A percentile compares a stretch with the other conserved stretches of the same genome.
Conservation (phyloP, 768 basidiomycete species). For the Termitomyces sp. region DNA sequence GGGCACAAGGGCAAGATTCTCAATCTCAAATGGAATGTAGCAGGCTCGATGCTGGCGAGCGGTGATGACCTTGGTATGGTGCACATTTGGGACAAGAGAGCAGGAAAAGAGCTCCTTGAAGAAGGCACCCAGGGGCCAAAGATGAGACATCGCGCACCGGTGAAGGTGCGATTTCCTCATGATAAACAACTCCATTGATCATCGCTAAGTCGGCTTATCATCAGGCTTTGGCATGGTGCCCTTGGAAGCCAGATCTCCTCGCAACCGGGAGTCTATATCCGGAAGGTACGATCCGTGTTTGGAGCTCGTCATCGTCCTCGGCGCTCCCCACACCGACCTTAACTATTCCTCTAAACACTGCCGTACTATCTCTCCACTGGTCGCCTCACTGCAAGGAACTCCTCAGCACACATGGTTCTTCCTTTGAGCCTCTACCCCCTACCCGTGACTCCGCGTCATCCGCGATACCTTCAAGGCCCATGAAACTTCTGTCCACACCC, state of each 20-base stretch:
- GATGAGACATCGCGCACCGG: conserved; percentile 63
- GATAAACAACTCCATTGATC: neutral
- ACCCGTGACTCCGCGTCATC: conserved; percentile 2
- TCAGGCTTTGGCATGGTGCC: conserved; percentile 81
- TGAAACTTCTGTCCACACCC: conserved; percentile 42
- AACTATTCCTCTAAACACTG: conserved; percentile 76
- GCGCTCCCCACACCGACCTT: conserved; percentile 34
- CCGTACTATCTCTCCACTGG: conserved; percentile 63
- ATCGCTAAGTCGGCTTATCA: conserved; percentile 2
- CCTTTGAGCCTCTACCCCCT: conserved; percentile 40
- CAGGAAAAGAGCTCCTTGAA: conserved; percentile 23
- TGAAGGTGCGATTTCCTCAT: conserved; percentile 30
- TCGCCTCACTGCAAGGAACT: conserved; percentile 84
- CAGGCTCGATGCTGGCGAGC: conserved; percentile 74
- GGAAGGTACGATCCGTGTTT: conserved; percentile 66
- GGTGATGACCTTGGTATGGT: conserved; percentile 85
- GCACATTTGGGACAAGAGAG: conserved; percentile 73
- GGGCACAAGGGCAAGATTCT: conserved; percentile 71
- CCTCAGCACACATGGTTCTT: conserved; percentile 79
- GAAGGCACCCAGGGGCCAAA: conserved; percentile 53
- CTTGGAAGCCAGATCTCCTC: conserved; percentile 73
- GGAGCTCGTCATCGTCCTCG: conserved; percentile 44
- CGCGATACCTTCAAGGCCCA: conserved; percentile 32
- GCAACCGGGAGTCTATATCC: conserved; percentile 75
- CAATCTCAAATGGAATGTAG: conserved; percentile 69